Base-by-base conservation (phyloP, 1,284 basidiomycete genomes). In the Leccinum pachyderme region DNA sequence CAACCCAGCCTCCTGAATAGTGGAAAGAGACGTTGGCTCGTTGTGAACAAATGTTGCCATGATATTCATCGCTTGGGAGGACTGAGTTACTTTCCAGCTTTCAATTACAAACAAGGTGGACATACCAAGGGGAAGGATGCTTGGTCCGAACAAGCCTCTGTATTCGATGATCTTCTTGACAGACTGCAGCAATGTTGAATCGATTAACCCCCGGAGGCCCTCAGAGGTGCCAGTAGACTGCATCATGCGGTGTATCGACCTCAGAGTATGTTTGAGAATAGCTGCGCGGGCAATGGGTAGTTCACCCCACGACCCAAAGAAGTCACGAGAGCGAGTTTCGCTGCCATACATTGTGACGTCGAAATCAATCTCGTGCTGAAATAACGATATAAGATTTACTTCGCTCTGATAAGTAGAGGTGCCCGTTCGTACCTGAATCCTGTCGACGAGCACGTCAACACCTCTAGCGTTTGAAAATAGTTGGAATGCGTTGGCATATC, bases 21-120 rank as follows among this genome's bases (percentile, higher is more conserved):
- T 90, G 1, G 84, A 77, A 54, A 99, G 78, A 12, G 93, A 97
- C 0, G 96, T 98, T 9, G 97, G 97, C 73, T 99, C 97, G 66
- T 98, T 99, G 78, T 99, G 96, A 15, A 99, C 89, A 71, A 99
- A 98, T 0, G 95, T 95, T 5, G 96, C 88, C 88, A 98, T 95
- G 69, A 98, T 92, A 73, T 96, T 96, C 78, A 98, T 93, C 2
- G 93, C 93, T 91, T 66, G 18, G 51, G 18, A n/a, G 50, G 18
- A 24, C 5, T 15, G 2, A 25, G 47, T 63, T 56, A 65, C 27
- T 51, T 22, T 52, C n/a, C 32, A 22, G 24, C 3, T 45, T 18
- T 41, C 32, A 4, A 52, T 39, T 5, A 49, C 24, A 43, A 49
- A 15, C 6, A 32, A 52, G 49, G 35, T 35, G 8, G 52, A 51